These are phyloP conservation scores for Russula griseocarnosa DNA, from an alignment of 768 basidiomycete species.

Conservation along the genomic window DNA sequence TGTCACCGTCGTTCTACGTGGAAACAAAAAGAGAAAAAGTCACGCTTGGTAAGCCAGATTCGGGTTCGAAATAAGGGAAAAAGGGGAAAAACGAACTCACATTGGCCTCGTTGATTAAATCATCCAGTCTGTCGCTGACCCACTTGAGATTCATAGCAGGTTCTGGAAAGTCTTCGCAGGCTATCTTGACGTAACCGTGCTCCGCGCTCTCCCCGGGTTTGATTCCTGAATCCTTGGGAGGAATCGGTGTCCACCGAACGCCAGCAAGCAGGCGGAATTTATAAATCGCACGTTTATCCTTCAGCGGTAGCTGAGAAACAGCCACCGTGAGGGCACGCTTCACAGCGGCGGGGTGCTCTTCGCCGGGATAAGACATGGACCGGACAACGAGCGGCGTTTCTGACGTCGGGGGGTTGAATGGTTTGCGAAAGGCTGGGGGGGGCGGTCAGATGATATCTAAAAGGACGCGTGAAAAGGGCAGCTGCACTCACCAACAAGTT, in stretches of 20 bases:
- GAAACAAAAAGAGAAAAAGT: no score
- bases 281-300: constrained; percentile 60
- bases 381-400: constrained; percentile 64
- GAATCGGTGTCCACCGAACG: constrained; percentile 73
- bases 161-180: constrained; percentile 81
- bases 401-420: constrained; percentile 63
- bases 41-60: neutral
- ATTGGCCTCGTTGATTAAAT: constrained; percentile 75
- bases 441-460: constrained; percentile 1
- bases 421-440: constrained; percentile 68
- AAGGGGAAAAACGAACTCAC: constrained; percentile 46
- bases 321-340: constrained; percentile 76
- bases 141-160: constrained; percentile 90
- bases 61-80: neutral
- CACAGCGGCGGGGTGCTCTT: constrained; percentile 62
- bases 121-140: constrained; percentile 82
- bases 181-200: constrained; percentile 86
- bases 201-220: constrained; percentile 43
- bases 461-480: neutral
- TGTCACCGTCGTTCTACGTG: constrained; percentile 41
- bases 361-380: constrained; percentile 72
- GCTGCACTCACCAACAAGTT: constrained; percentile 64
- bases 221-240: constrained; percentile 67
- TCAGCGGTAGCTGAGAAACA: constrained; percentile 68
- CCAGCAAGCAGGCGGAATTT: constrained; percentile 89